These are phyloP conservation scores for Hypoxylon fragiforme DNA, from an alignment of 495 filamentous ascomycete genomes.

Conservation along the genomic window DNA sequence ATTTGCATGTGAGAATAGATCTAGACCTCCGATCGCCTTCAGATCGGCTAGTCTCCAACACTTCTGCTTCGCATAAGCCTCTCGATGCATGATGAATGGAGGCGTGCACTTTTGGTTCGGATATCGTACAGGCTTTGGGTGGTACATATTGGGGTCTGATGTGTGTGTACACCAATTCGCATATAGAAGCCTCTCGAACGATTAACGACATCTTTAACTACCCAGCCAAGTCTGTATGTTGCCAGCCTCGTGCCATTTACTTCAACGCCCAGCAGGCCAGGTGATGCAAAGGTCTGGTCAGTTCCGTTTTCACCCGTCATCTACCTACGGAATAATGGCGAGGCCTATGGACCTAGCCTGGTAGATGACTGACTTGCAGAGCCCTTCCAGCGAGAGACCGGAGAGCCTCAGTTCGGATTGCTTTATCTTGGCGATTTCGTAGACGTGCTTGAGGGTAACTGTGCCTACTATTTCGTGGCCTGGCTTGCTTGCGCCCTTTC, in stretches of 20 bases:
- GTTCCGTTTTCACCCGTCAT: not conserved
- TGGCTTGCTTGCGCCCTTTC: conserved; percentile 76
- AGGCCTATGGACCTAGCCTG: conserved; percentile 90
- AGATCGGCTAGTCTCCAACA: conserved; percentile 2
- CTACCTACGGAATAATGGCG: conserved; percentile 72
- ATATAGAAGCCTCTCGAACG: too few species aligned
- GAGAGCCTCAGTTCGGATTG: conserved; percentile 78
- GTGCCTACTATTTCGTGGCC: conserved; percentile 79
- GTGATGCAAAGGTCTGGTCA: not conserved
- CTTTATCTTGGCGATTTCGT: conserved; percentile 98
- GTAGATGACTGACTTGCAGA: conserved; percentile 83
- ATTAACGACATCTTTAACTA: too few species aligned
- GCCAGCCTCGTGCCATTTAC: conserved; percentile 10
- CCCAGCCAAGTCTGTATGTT: too few species aligned
- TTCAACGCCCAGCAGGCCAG: conserved; percentile 12
- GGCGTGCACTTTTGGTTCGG: conserved; percentile 2
- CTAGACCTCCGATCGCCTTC: conserved; percentile 3
- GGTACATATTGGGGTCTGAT: conserved; percentile 16
- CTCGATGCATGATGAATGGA: not conserved
- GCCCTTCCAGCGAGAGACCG: conserved; percentile 74
- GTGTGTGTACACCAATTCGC: conserved; percentile 19
- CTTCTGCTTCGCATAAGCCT: conserved; percentile 3
- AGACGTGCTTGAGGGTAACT: conserved; percentile 92
- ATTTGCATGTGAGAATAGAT: conserved; percentile 4
- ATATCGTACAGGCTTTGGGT: conserved; percentile 21